Conservation (phyloP, 768 basidiomycete genomes). For the Stropharia rugosoannulata region DNA sequence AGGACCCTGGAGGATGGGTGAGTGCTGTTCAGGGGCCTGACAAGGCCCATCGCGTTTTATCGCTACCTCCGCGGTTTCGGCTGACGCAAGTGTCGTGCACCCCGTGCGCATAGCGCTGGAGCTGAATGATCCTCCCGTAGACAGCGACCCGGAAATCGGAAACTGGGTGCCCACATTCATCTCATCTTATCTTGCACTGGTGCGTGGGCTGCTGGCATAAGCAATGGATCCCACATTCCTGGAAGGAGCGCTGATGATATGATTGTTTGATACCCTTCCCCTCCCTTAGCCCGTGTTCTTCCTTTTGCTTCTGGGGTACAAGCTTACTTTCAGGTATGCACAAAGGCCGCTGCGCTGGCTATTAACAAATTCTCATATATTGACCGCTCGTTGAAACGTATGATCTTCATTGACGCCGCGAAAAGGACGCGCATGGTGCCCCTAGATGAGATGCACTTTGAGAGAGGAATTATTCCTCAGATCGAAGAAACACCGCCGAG, state of each 20-base stretch:
- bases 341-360: neutral
- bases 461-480: constrained; percentile 12
- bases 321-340: constrained; percentile 13
- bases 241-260: neutral
- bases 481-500: constrained; percentile 11
- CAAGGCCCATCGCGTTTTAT: neutral
- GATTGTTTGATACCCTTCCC: neutral
- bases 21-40: neutral
- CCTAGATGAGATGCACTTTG: constrained; percentile 13
- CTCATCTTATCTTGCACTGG: constrained; percentile 16
- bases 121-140: constrained; percentile 8
- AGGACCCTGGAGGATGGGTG: constrained; percentile 18
- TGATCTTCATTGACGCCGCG: neutral
- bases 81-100: neutral
- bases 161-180: constrained; percentile 18
- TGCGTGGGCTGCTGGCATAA: neutral
- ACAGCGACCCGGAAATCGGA: constrained; percentile 11
- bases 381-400: neutral
- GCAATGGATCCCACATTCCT: neutral
- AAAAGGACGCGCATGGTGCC: constrained; percentile 12
- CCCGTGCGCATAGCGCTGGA: constrained; percentile 7
- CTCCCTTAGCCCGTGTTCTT: constrained; percentile 13
- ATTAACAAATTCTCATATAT: neutral
- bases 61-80: too few relatives aligned
- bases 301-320: constrained; percentile 14